Evolutionary conservation across 139 green algal genomes (phyloP).

Genomic region (Volvox africanus): DNA sequence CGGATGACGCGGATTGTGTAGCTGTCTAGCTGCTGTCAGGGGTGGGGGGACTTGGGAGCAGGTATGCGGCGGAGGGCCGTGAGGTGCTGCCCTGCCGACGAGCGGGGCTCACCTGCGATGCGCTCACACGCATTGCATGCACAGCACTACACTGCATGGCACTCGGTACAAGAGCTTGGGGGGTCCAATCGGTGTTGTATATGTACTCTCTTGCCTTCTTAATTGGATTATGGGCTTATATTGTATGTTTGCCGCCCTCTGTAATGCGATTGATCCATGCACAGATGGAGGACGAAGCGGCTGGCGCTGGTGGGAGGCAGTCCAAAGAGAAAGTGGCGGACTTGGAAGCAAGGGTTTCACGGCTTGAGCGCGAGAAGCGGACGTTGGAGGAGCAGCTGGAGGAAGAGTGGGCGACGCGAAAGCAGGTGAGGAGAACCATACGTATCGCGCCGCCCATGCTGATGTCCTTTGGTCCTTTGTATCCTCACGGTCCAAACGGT

Average conservation of each 20-base stretch:
- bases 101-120: neutral
- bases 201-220: neutral
- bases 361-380: slow-evolving; percentile 49
- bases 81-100: too few relatives aligned
- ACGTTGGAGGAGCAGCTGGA: slow-evolving; percentile 66
- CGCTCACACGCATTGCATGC: neutral
- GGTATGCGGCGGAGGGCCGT: neutral
- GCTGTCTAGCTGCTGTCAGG: neutral
- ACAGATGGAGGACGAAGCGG: slow-evolving; percentile 32
- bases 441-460: too few relatives aligned
- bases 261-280: neutral
- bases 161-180: slow-evolving; percentile 45
- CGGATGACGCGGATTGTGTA: too few relatives aligned
- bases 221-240: neutral
- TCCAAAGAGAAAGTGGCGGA: neutral
- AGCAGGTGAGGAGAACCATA: slow-evolving; percentile 18
- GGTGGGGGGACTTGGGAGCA: slow-evolving; percentile 22
- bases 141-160: neutral
- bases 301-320: neutral
- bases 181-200: neutral
- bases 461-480: too few relatives aligned
- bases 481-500: too few relatives aligned
- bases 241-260: neutral
- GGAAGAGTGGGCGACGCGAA: slow-evolving; percentile 39
- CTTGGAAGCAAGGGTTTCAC: slow-evolving; percentile 5